Evolutionary conservation across 441 rosid genomes (phyloP).

Genomic region (Metrosideros polymorpha): DNA sequence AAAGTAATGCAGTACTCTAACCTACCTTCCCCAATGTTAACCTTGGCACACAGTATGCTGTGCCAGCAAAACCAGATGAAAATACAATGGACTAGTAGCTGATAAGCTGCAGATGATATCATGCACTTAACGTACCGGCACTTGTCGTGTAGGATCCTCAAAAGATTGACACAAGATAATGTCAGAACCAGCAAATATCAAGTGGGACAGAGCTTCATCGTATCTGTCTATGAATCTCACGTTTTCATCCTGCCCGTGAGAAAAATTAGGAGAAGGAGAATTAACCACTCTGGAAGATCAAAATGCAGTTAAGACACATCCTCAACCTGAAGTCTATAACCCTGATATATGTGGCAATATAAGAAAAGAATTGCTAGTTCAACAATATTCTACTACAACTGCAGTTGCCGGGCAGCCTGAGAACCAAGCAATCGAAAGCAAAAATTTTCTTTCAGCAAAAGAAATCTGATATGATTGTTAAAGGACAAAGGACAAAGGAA

Average conservation of each 20-base stretch:
- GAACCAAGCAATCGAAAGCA: not conserved
- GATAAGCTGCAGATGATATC: not conserved
- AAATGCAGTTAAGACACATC: not conserved
- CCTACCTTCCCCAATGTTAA: not conserved
- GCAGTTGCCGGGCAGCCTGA: not conserved
- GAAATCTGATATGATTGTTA: not conserved
- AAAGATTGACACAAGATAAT: conserved; percentile 47
- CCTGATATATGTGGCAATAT: not conserved
- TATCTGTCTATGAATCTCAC: conserved; percentile 28
- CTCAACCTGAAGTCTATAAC: not conserved
- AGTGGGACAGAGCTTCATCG: conserved; percentile 40
- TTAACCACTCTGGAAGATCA: not conserved
- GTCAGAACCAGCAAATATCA: conserved; percentile 58
- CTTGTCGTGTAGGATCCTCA: conserved; percentile 47
- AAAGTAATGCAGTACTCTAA: not conserved
- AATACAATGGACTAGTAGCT: not conserved
- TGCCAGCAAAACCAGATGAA: not conserved
- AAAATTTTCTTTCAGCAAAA: not conserved
- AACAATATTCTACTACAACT: not conserved
- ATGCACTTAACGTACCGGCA: conserved; percentile 37
- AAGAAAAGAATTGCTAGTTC: not conserved
- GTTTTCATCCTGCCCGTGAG: conserved; percentile 32
- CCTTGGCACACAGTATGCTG: not conserved
- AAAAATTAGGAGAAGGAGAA: not conserved
- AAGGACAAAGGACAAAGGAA: not conserved